Percentiles rank a stretch among this genome's conserved stretches.
Conservation (phyloP, 2,329 filamentous ascomycete species). For the Clarireedia homoeocarpa region DNA sequence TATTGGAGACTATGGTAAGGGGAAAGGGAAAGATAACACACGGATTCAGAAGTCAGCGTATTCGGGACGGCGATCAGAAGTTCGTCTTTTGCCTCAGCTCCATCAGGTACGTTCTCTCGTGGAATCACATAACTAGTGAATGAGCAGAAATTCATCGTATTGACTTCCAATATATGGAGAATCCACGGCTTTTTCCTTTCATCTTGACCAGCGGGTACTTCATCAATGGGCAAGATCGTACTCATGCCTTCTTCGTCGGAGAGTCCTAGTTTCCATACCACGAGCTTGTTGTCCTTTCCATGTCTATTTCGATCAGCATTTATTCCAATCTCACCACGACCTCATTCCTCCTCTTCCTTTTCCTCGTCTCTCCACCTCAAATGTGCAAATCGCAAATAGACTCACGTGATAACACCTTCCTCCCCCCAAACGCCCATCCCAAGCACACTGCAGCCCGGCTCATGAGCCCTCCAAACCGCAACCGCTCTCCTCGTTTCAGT, state of each 20-base stretch:
- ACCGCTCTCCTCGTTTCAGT: constrained; percentile 70
- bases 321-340: background rate
- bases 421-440: constrained; percentile 62
- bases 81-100: constrained; percentile 21
- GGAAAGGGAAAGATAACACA: constrained; percentile 30
- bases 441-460: constrained; percentile 56
- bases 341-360: too few relatives aligned
- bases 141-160: constrained; percentile 91
- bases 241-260: constrained; percentile 58
- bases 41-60: constrained; percentile 62
- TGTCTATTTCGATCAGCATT: constrained; percentile 50
- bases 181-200: constrained; percentile 67
- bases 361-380: background rate
- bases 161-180: constrained; percentile 75
- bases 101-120: background rate
- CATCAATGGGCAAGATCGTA: constrained; percentile 63
- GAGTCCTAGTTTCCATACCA: constrained; percentile 68
- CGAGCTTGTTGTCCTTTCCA: constrained; percentile 78
- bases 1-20: constrained; percentile 1
- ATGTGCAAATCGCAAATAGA: constrained; percentile 20
- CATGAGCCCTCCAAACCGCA: constrained; percentile 82
- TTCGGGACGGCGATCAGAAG: constrained; percentile 76
- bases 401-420: constrained; percentile 78
- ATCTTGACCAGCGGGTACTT: constrained; percentile 27
- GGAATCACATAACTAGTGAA: constrained; percentile 43